Evolutionary conservation across 257 asterid genomes (phyloP).

Genomic region (Lavandula angustifolia): DNA sequence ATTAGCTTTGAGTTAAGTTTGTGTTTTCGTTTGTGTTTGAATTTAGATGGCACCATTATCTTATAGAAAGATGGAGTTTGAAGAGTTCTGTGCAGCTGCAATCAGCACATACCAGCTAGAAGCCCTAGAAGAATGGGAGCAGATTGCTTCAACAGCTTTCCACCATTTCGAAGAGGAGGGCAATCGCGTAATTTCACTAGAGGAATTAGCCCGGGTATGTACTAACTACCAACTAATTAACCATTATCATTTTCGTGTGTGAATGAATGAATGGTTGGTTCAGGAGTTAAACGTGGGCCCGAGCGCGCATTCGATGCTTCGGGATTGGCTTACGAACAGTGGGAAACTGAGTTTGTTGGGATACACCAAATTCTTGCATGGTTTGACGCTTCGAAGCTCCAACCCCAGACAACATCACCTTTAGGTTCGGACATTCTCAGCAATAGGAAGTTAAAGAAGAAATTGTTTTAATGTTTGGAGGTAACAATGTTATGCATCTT

Average conservation of each 20-base stretch:
- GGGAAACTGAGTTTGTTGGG: constrained; percentile 82
- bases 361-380: constrained; percentile 87
- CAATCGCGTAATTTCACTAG: constrained; percentile 72
- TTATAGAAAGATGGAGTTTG: constrained; percentile 72
- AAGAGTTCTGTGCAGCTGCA: constrained; percentile 91
- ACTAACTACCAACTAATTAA: too few relatives aligned
- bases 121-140: constrained; percentile 85
- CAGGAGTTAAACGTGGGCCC: constrained; percentile 87
- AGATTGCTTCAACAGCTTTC: constrained; percentile 66
- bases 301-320: constrained; percentile 64
- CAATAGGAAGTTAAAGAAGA: too few relatives aligned
- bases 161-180: constrained; percentile 82
- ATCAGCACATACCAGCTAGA: constrained; percentile 85
- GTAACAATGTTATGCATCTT: too few relatives aligned
- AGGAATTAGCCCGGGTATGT: constrained; percentile 82
- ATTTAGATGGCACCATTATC: constrained; percentile 73
- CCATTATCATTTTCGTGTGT: too few relatives aligned
- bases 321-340: constrained; percentile 75
- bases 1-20: too few relatives aligned
- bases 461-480: too few relatives aligned
- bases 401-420: constrained; percentile 62
- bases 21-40: too few relatives aligned
- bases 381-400: constrained; percentile 80
- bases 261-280: constrained; percentile 19
- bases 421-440: neutral